phyloP scores from a whole-genome alignment of 371 early-diverging fungal genomes.

The Dichotomocladium elegans region DNA sequence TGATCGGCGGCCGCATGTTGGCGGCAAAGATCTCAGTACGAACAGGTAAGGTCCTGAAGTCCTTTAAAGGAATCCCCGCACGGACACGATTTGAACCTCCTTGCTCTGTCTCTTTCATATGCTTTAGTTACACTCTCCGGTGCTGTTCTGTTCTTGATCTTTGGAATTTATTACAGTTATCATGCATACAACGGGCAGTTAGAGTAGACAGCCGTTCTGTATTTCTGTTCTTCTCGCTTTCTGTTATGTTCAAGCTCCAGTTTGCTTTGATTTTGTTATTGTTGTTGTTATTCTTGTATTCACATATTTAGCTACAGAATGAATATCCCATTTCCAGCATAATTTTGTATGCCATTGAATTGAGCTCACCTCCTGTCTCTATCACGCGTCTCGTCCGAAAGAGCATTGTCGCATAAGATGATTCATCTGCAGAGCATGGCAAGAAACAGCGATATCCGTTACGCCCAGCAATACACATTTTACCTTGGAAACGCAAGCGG shows the following conservation, averaged over 20 bases:
- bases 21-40: conserved; percentile 90
- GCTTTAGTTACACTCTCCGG: conserved; percentile 80
- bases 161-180: conserved; percentile 70
- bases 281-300: not conserved
- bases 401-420: too few species aligned
- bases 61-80: too few species aligned
- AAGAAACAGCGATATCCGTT: too few species aligned
- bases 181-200: conserved; percentile 25
- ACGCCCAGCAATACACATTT: too few species aligned
- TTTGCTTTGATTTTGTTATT: not conserved
- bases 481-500: too few species aligned
- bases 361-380: too few species aligned
- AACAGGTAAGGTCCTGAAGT: conserved; percentile 56
- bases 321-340: too few species aligned
- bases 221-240: not conserved
- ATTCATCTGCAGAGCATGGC: too few species aligned
- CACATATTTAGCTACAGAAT: not conserved
- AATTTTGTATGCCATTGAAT: too few species aligned
- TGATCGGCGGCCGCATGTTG: conserved; percentile 89
- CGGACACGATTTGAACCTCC: not conserved
- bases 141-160: conserved; percentile 79
- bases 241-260: not conserved
- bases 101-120: not conserved
- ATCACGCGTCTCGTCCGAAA: too few species aligned
- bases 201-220: conserved; percentile 2